These are phyloP conservation scores for Arthrinium puccinioides DNA, from an alignment of 2,329 filamentous ascomycete genomes.

Conservation along the genomic window DNA sequence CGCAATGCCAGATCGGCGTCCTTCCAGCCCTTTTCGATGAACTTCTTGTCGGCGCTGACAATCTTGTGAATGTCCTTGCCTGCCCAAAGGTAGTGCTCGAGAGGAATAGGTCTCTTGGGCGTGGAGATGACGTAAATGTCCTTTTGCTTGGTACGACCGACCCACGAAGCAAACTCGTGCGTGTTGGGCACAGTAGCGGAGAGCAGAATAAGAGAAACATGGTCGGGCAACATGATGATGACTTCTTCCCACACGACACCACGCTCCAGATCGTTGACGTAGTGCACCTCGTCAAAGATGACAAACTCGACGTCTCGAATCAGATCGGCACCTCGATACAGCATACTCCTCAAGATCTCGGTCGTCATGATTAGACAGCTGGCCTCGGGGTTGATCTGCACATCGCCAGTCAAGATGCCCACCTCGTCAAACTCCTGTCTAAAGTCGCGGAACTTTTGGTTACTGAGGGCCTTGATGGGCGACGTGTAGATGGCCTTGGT, in stretches of 20 bases:
- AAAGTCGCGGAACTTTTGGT: constrained; percentile 98
- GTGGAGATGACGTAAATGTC: constrained; percentile 99
- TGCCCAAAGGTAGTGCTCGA: constrained; percentile 96
- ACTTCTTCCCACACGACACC: constrained; percentile 99
- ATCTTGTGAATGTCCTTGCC: constrained; percentile 91
- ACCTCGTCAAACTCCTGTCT: constrained; percentile 87
- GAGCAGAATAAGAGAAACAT: constrained; percentile 89
- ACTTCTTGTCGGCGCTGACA: constrained; percentile 85
- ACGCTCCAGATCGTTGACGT: constrained; percentile 92
- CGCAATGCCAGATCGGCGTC: constrained; percentile 78
- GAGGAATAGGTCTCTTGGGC: constrained; percentile 84
- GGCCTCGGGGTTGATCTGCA: constrained; percentile 94
- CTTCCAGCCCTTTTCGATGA: constrained; percentile 91
- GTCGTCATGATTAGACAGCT: constrained; percentile 99
- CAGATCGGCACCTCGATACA: constrained; percentile 90
- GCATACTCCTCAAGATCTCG: constrained; percentile 95
- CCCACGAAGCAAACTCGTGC: constrained; percentile 96
- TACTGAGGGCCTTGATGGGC: constrained; percentile 95
- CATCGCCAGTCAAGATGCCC: constrained; percentile 92
- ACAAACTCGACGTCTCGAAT: constrained; percentile 98
- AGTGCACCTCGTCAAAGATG: constrained; percentile 98
- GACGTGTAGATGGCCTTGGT: constrained; percentile 99
- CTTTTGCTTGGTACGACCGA: constrained; percentile 95
- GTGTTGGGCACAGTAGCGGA: constrained; percentile 98
- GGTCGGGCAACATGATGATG: constrained; percentile 98